Evolutionary conservation across 495 filamentous ascomycete species (phyloP), one percentile per base, ranked within the genome.

Genomic region (Aspergillus kassunensis): DNA sequence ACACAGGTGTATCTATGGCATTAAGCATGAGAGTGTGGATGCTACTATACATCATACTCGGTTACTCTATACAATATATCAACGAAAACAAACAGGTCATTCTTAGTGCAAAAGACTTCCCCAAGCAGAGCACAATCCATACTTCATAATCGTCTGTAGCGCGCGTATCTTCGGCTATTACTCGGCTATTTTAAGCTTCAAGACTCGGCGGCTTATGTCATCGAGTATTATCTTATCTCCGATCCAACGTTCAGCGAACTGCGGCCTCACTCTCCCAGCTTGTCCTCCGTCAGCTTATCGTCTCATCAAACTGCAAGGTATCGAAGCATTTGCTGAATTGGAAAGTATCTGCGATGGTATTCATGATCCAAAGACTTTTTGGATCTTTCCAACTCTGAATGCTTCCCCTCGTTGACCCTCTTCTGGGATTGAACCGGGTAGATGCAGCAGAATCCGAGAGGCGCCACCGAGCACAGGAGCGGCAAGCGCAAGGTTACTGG

Each of bases 401-500:
- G 57, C 50, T 42, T 25, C 49, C 52, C 43, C 44, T 50, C 53
- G 40, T 30, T 33, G 33, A 44, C 49, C 58, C 44, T 53, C 54
- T 25, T 41, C 52, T 61, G 59, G 65, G 66, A 65, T 59, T 56
- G 55, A 67, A 68, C 65, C 69, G 69, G 69, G 69, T 76, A 70
- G 69, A 76, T 76, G 73, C 71, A 69, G 68, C 68, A 69, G 60
- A 66, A 65, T 50, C 59, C 69, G 51, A 71, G 61, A 61, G 65
- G 60, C 64, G 62, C 70, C 58, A 66, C 64, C 65, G 72, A 74
- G 56, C 68, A 70, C 61, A 65, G 66, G 64, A 73, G 69, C 69
- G 71, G 72, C 66, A 76, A 76, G 67, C 71, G 71, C 63, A 73
- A 73, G 59, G 68, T 66, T 49, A 67, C 58, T 60, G 70, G 67